These are phyloP conservation scores for Corymbia citriodora DNA, from an alignment of 441 rosid genomes.

Conservation along the genomic window DNA sequence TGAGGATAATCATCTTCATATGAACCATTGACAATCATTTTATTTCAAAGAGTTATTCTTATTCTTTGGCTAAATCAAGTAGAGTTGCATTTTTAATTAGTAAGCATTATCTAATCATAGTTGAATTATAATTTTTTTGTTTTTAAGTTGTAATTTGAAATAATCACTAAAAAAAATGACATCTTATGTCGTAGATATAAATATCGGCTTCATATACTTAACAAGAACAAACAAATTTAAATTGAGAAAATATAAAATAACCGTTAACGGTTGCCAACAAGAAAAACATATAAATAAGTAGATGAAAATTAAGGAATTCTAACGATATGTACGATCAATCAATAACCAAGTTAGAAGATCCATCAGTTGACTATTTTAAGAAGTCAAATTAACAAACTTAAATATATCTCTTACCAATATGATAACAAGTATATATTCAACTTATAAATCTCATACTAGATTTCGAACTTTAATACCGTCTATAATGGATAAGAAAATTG, in stretches of 20 bases:
- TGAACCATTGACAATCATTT: not conserved
- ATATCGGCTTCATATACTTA: not conserved
- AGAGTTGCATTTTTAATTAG: not conserved
- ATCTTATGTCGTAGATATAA: not conserved
- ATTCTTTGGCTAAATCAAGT: not conserved
- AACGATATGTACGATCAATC: not conserved
- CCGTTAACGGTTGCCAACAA: not conserved
- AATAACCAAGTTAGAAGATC: not conserved
- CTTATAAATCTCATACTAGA: not conserved
- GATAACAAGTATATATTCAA: not conserved
- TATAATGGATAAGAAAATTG: not conserved
- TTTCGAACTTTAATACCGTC: fast-evolving
- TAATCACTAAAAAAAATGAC: not conserved
- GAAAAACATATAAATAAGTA: not conserved
- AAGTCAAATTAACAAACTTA: not conserved
- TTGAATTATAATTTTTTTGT: not conserved
- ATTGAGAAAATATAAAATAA: not conserved
- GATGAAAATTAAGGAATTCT: no score
- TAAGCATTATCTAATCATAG: not conserved
- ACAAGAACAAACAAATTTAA: not conserved
- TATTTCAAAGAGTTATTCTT: not conserved
- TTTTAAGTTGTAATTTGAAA: not conserved
- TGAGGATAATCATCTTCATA: not conserved
- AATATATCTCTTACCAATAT: not conserved
- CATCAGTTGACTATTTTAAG: not conserved